phyloP scores from a whole-genome alignment of 2,329 filamentous ascomycete species.

The Paraconiothyrium brasiliense region DNA sequence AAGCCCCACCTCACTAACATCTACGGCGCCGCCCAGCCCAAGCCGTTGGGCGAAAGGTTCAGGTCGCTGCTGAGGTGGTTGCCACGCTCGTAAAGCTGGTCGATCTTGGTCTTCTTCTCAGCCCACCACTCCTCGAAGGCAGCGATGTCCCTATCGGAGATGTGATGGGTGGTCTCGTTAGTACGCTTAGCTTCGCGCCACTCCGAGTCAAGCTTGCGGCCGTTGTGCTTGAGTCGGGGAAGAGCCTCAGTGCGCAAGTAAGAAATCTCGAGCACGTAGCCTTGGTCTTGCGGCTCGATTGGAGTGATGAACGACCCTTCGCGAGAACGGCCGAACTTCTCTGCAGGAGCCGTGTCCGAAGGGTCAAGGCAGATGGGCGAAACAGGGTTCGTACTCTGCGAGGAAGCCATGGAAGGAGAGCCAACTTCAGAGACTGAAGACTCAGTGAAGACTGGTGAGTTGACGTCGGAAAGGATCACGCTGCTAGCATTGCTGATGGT shows the following conservation, averaged over 20 bases:
- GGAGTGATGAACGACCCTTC: conserved; percentile 47
- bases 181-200: conserved; percentile 44
- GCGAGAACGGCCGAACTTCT: conserved; percentile 30
- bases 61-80: conserved; percentile 36
- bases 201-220: conserved; percentile 46
- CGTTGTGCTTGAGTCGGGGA: conserved; percentile 54
- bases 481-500: conserved; percentile 44
- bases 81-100: conserved; percentile 42
- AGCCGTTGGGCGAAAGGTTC: conserved; percentile 38
- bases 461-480: conserved; percentile 35
- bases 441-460: conserved; percentile 34
- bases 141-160: conserved; percentile 33
- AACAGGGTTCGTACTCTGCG: conserved; percentile 34
- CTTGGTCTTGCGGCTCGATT: conserved; percentile 44
- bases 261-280: conserved; percentile 48
- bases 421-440: conserved; percentile 31
- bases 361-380: conserved; percentile 44
- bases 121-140: conserved; percentile 54
- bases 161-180: conserved; percentile 7
- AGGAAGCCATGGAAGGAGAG: conserved; percentile 36
- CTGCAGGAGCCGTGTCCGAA: conserved; percentile 23
- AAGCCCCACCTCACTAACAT: conserved; percentile 37
- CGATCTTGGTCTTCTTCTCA: conserved; percentile 44
- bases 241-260: conserved; percentile 53
- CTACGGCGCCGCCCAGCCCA: conserved; percentile 49